Percentiles rank a stretch among this genome's conserved stretches.
These are phyloP conservation scores for Teratosphaeria gauchensis DNA, from an alignment of 2,329 filamentous ascomycete genomes.

Conservation along the genomic window DNA sequence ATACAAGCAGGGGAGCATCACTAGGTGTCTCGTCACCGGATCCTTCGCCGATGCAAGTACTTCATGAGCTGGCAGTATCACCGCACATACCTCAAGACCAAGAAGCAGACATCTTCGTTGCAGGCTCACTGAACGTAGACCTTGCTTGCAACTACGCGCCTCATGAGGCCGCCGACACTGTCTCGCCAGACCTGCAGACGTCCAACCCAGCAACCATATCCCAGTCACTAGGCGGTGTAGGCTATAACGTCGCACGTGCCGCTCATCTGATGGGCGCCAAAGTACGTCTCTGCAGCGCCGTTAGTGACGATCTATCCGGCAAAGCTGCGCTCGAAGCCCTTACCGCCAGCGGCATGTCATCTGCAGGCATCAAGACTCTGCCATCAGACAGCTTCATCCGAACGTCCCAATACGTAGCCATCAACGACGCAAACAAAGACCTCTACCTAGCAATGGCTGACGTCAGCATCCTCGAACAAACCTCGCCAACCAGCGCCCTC, in stretches of 20 bases:
- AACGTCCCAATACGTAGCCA: conserved; percentile 83
- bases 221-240: conserved; percentile 83
- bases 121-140: conserved; percentile 84
- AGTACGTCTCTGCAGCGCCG: conserved; percentile 68
- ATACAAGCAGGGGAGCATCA: conserved; percentile 13
- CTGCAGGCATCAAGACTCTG: conserved; percentile 48
- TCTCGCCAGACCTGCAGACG: conserved; percentile 53
- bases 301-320: conserved; percentile 73
- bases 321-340: conserved; percentile 61
- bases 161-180: conserved; percentile 29
- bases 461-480: conserved; percentile 67
- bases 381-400: conserved; percentile 40
- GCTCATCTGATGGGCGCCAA: conserved; percentile 58
- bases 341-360: conserved; percentile 53
- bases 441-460: conserved; percentile 92
- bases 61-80: not conserved
- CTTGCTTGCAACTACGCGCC: conserved; percentile 69
- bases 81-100: not conserved
- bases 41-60: not conserved
- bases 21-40: conserved; percentile 11
- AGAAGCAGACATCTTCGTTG: conserved; percentile 63
- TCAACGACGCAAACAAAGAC: conserved; percentile 76
- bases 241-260: conserved; percentile 81
- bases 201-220: conserved; percentile 77
- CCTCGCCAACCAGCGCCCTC: conserved; percentile 27